Percentiles rank a stretch among this genome's conserved stretches.
These are phyloP conservation scores for Cutaneotrichosporon sp. DNA, from an alignment of 1,284 basidiomycete genomes.

Conservation along the genomic window DNA sequence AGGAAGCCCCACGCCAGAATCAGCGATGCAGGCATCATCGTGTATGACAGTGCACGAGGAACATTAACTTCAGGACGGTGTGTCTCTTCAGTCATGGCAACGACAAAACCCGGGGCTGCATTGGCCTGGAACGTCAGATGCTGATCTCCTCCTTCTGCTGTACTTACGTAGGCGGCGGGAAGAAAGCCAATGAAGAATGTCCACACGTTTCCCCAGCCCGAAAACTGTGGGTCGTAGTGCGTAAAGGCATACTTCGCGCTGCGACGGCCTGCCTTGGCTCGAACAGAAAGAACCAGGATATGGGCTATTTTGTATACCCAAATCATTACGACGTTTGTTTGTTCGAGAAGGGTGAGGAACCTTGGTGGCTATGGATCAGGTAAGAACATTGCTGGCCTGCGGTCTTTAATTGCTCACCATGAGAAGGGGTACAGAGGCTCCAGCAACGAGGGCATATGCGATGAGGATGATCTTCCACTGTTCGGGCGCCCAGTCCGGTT, in stretches of 20 bases:
- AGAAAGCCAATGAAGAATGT: conserved; percentile 21
- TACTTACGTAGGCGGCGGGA: conserved; percentile 7
- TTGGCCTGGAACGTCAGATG: not conserved
- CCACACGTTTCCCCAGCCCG: conserved; percentile 15
- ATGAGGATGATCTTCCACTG: conserved; percentile 15
- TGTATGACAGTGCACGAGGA: conserved; percentile 13
- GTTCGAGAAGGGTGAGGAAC: conserved; percentile 8
- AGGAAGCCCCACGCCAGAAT: conserved; percentile 13
- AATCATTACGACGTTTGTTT: conserved; percentile 7
- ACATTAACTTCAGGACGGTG: conserved; percentile 11
- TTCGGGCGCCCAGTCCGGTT: conserved; percentile 14
- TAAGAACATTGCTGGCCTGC: too few relatives aligned
- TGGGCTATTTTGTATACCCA: conserved; percentile 14
- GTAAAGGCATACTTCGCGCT: conserved; percentile 16
- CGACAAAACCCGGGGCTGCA: conserved; percentile 14
- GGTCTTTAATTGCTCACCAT: not conserved
- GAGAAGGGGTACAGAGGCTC: conserved; percentile 10
- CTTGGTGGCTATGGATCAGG: not conserved
- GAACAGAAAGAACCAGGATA: conserved; percentile 11
- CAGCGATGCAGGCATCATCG: conserved; percentile 14
- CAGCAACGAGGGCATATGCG: conserved; percentile 10
- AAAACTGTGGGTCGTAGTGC: conserved; percentile 13
- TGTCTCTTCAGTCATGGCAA: conserved; percentile 17
- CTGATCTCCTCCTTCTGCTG: not conserved
- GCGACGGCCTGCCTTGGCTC: conserved; percentile 14